phyloP scores from a whole-genome alignment of 805 yeast species.

The Kluyveromyces siamensis region DNA sequence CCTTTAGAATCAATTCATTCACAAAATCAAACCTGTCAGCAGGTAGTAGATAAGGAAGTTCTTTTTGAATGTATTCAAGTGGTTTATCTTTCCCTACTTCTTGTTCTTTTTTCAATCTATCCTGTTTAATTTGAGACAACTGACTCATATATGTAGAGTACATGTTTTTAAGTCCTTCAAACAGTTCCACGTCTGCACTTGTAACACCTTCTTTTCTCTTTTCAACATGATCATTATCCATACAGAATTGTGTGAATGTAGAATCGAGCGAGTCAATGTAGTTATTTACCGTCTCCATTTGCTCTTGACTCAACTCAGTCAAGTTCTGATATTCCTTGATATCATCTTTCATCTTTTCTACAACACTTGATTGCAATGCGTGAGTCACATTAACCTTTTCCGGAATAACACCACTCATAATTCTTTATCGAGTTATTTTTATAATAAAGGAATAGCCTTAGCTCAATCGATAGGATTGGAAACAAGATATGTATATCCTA shows the following conservation, averaged over 20 bases:
- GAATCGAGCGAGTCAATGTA: constrained; percentile 16
- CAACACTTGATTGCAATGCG: constrained; percentile 21
- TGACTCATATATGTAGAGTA: constrained; percentile 23
- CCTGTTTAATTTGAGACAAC: constrained; percentile 13
- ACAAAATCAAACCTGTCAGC: constrained; percentile 21
- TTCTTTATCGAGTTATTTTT: neutral
- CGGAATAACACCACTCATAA: constrained; percentile 16
- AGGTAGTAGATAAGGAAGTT: constrained; percentile 17
- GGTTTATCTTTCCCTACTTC: constrained; percentile 8
- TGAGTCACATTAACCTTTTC: constrained; percentile 26
- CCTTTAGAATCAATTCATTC: constrained; percentile 12
- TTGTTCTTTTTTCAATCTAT: constrained; percentile 6
- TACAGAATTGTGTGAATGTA: constrained; percentile 17
- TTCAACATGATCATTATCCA: constrained; percentile 24
- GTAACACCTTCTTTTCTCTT: constrained; percentile 15
- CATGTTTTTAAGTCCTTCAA: constrained; percentile 24
- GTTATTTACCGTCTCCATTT: constrained; percentile 11
- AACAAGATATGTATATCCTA: neutral
- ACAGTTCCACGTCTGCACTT: constrained; percentile 21
- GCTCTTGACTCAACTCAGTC: constrained; percentile 8
- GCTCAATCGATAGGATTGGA: neutral
- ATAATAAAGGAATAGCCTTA: neutral
- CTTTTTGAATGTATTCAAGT: constrained; percentile 15
- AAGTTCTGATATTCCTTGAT: constrained; percentile 12
- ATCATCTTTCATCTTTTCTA: constrained; percentile 23